Conservation (phyloP, 257 asterid genomes). For the Plantago elongata region DNA sequence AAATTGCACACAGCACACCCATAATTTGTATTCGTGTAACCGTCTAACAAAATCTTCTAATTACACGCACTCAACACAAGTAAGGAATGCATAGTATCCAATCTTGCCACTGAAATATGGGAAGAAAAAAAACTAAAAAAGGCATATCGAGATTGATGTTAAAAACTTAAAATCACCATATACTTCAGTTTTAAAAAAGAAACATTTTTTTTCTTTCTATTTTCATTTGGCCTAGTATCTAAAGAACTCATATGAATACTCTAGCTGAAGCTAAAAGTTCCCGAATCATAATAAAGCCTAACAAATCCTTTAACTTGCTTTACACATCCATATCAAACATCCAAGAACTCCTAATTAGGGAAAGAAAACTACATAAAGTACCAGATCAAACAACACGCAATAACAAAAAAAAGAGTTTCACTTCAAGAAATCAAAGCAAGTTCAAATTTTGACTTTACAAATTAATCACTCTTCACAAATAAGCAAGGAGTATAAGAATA, state of each 20-base stretch:
- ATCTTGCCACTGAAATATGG: background rate
- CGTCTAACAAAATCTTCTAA: no score
- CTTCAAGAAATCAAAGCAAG: background rate
- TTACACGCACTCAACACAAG: slow-evolving; percentile 1
- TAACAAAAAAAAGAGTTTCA: background rate
- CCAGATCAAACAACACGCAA: slow-evolving; percentile 7
- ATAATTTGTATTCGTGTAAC: no score
- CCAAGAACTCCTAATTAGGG: background rate
- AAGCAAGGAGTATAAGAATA: background rate
- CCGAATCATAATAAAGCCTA: no score
- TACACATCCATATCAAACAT: background rate
- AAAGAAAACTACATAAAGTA: background rate
- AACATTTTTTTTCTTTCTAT: background rate
- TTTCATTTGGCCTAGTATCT: background rate
- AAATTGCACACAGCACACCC: no score
- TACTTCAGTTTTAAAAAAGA: background rate
- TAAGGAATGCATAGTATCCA: slow-evolving; percentile 8
- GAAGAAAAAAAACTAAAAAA: background rate
- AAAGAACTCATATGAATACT: background rate
- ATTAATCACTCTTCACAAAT: background rate
- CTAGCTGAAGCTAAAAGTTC: background rate
- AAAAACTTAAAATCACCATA: no score
- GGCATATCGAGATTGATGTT: background rate
- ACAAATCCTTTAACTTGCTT: background rate
- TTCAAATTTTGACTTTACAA: background rate